Base-by-base conservation (phyloP, 2,329 filamentous ascomycete species). In the Alternaria tenuissima region DNA sequence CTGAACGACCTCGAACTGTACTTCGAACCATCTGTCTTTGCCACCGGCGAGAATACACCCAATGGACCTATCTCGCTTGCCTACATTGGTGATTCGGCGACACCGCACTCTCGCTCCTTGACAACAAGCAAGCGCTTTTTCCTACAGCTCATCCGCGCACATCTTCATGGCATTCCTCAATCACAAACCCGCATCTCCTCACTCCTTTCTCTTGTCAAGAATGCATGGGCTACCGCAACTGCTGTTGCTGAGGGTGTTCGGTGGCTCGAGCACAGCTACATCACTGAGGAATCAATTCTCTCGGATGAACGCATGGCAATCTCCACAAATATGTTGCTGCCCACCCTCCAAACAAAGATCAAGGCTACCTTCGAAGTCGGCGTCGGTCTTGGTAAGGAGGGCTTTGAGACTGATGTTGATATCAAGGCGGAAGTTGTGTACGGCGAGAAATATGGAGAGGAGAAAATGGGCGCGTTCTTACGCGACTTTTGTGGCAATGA, bases 111-210 rank as follows among this genome's bases (percentile, higher is more conserved):
- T 9, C 74, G 82, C 32, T 85, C 87, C 0, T 77, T 87, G 53
- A 89, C 88, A 1, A 84, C 85, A 0, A 90, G 91, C 72, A 89
- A 88, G 67, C 88, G 91, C 38, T 94, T 94, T 79, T 92, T 93
- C 74, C 80, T 94, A 7, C 87, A 91, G 70, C 86, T 88, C 68
- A 88, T 94, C 59, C 86, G 89, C 43, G 89, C 91, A 57, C 85
- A 89, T 57, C 80, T 92, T 42, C 87, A 89, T 48, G 85, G 82
- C 1, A 77, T 92, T 42, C 80, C 83, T 12, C 89, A 90, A 73
- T 81, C 82, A 57, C 80, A 83, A 48, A 89, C 86, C 0, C 81
- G 82, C 52, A 80, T 90, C 28, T 82, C 83, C 16, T 80, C 83
- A 34, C 81, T 94, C 26, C 82, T 94, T 16, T 67, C 74, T 5